Evolutionary conservation across 371 early-diverging fungal species (phyloP).

Genomic region (Fennellomyces sp.): DNA sequence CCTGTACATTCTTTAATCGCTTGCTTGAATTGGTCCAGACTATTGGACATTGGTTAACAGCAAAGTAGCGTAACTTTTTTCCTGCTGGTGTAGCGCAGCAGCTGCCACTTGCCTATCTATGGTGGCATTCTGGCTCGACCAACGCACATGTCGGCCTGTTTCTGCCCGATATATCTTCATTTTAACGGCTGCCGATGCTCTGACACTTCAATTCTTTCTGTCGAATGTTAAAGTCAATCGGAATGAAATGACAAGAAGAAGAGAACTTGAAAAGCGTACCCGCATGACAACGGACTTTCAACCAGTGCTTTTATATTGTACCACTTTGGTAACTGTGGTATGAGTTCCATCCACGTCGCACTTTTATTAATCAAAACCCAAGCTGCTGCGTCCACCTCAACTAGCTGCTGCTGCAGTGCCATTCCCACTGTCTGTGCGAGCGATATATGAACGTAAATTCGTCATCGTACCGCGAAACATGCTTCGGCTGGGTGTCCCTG

Average conservation of each 20-base stretch:
- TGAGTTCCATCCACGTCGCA: too few relatives aligned
- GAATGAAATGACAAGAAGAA: constrained; percentile 1
- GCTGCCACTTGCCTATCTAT: constrained; percentile 26
- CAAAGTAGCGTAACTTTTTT: neutral
- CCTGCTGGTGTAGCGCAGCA: neutral
- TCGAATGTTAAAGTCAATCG: neutral
- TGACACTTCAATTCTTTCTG: neutral
- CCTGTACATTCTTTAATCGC: constrained; percentile 51
- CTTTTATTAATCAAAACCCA: too few relatives aligned
- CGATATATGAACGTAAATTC: neutral
- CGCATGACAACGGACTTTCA: neutral
- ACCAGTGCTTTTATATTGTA: neutral
- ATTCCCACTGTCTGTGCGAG: neutral
- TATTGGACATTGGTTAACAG: constrained; percentile 16
- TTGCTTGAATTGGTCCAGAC: constrained; percentile 52
- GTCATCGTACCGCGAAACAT: neutral
- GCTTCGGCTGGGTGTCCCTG: neutral
- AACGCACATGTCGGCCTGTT: constrained; percentile 57
- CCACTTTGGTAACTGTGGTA: too few relatives aligned
- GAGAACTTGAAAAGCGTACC: neutral
- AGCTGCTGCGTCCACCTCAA: too few relatives aligned
- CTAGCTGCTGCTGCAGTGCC: neutral
- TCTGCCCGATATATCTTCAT: constrained; percentile 71
- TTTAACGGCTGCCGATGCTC: neutral
- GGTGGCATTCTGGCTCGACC: constrained; percentile 15